These are phyloP conservation scores for Boletus vermiculosoides DNA, from an alignment of 768 basidiomycete species.

Conservation along the genomic window DNA sequence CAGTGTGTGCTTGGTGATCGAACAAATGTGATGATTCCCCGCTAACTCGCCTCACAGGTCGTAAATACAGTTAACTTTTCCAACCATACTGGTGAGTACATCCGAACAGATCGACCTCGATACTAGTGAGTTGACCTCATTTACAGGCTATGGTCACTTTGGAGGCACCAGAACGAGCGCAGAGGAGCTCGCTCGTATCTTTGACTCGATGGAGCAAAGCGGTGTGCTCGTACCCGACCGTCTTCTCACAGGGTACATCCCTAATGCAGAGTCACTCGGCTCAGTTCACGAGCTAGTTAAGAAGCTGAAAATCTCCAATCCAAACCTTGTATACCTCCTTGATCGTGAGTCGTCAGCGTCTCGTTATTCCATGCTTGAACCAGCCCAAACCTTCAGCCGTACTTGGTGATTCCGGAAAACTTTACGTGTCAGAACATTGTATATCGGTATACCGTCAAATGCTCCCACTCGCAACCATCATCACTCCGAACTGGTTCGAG, in stretches of 20 bases:
- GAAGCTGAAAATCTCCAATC: slow-evolving; percentile 56
- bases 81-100: slow-evolving; percentile 78
- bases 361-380: background rate
- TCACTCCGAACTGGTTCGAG: slow-evolving; percentile 98
- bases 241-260: slow-evolving; percentile 89
- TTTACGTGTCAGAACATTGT: slow-evolving; percentile 88
- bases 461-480: slow-evolving; percentile 83
- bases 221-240: slow-evolving; percentile 70
- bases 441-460: slow-evolving; percentile 82
- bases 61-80: slow-evolving; percentile 94
- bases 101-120: background rate
- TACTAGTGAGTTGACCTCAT: background rate
- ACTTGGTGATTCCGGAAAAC: slow-evolving; percentile 84
- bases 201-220: slow-evolving; percentile 70
- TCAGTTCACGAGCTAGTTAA: slow-evolving; percentile 62
- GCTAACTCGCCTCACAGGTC: slow-evolving; percentile 43
- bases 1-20: background rate
- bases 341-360: slow-evolving; percentile 67
- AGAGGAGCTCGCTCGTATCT: slow-evolving; percentile 72
- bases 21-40: background rate
- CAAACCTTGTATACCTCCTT: slow-evolving; percentile 76
- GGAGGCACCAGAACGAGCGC: slow-evolving; percentile 80
- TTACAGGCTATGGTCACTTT: slow-evolving; percentile 74
- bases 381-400: slow-evolving; percentile 58
- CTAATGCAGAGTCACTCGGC: slow-evolving; percentile 73